Evolutionary conservation across 2,329 filamentous ascomycete species (phyloP), one percentile per base, ranked within the genome.

Genomic region (Fusarium mangiferae): DNA sequence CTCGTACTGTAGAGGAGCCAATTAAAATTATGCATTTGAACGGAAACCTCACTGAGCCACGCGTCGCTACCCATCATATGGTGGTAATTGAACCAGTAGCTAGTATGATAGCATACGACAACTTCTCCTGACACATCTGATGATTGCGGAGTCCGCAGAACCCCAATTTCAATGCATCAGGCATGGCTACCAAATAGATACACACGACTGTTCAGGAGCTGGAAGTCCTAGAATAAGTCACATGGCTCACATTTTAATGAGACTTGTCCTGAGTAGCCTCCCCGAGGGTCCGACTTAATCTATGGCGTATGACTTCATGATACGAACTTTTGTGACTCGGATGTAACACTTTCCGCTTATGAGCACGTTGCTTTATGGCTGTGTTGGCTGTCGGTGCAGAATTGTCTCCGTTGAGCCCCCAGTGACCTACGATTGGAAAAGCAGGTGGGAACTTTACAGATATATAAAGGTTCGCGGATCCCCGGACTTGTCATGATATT

Each of bases 391-490:
- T 9, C 14, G 14, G 20, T 36, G n/a, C 7, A 17, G 3, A 2
- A 10, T 18, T 9, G 13, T 9, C 2, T 18, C 20, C 24, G 7
- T 1, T 26, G 9, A 26, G 18, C n/a, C 7, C 2, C 20, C 13
- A 8, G 5, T 12, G 18, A 12, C 13, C 12, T 3, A 8, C 2
- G 1, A 0, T 14, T 26, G 2, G 13, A 26, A 22, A 3, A 26
- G 5, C 14, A 7, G 17, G 3, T 8, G 6, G 7, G 13, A 6
- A 6, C 3, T 24, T 22, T 2, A 11, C 7, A 11, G 33, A 14
- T 54, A 39, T n/a, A 54, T 18, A 54, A 22, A 38, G 24, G 6
- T 13, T 17, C 5, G 2, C 4, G 1, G 9, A 3, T 30, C 14
- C 10, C 20, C 6, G 5, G 6, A 0, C 6, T 28, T 17, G 1